Evolutionary conservation across 805 yeast genomes (phyloP).

Genomic region (Candida coquimbonensis): DNA sequence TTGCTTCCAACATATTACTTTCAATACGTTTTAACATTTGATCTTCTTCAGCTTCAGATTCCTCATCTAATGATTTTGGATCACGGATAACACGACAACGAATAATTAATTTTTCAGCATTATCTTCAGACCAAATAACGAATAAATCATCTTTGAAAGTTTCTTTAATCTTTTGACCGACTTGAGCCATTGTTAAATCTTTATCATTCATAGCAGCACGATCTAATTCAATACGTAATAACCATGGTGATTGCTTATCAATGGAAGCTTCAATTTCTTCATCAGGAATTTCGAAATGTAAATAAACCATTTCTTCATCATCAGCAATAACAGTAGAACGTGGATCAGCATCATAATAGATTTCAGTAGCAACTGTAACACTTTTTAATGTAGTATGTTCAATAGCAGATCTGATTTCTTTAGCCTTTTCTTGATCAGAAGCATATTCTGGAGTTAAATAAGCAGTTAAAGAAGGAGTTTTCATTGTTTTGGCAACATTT

Average conservation of each 20-base stretch:
- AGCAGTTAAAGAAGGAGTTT: constrained; percentile 99
- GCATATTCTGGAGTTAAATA: constrained; percentile 77
- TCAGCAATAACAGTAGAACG: constrained; percentile 93
- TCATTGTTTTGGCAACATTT: constrained; percentile 96
- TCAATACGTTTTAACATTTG: constrained; percentile 92
- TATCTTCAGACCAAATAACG: constrained; percentile 98
- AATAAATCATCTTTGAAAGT: constrained; percentile 92
- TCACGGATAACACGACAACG: constrained; percentile 99
- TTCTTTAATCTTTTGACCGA: constrained; percentile 89
- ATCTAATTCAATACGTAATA: constrained; percentile 90
- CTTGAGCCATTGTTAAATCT: constrained; percentile 96
- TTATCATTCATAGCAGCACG: constrained; percentile 99
- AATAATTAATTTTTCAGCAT: constrained; percentile 90
- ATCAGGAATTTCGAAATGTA: constrained; percentile 95
- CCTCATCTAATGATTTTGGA: constrained; percentile 88
- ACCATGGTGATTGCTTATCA: constrained; percentile 97
- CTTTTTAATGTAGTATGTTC: constrained; percentile 93
- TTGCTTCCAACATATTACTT: constrained; percentile 91
- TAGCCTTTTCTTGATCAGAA: constrained; percentile 87
- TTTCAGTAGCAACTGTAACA: constrained; percentile 96
- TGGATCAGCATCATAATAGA: constrained; percentile 97
- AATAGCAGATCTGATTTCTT: constrained; percentile 91
- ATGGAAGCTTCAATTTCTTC: constrained; percentile 92
- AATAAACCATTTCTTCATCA: constrained; percentile 94
- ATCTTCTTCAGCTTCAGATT: constrained; percentile 93